Evolutionary conservation across 2,329 filamentous ascomycete species (phyloP).

Genomic region (Pseudopithomyces maydicus): DNA sequence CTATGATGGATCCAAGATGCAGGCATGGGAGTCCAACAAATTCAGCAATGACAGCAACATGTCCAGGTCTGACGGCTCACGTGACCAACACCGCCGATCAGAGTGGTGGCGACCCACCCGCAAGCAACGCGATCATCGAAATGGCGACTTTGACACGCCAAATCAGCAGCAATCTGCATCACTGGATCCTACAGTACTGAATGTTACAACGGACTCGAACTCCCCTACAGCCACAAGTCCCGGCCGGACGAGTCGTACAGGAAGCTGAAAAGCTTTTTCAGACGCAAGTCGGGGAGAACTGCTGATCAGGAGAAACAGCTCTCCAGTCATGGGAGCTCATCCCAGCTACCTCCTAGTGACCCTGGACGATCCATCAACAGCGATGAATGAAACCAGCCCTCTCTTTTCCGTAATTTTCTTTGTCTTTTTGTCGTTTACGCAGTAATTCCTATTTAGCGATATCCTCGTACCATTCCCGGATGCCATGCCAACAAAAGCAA

Average conservation of each 20-base stretch:
- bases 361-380: slow-evolving; percentile 40
- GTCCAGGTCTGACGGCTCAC: slow-evolving; percentile 35
- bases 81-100: slow-evolving; percentile 31
- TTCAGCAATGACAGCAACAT: slow-evolving; percentile 35
- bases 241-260: slow-evolving; percentile 32
- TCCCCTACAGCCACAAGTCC: slow-evolving; percentile 31
- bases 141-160: slow-evolving; percentile 32
- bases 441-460: slow-evolving; percentile 21
- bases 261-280: slow-evolving; percentile 45
- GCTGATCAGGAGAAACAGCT: slow-evolving; percentile 40
- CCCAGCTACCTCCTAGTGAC: slow-evolving; percentile 42
- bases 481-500: slow-evolving; percentile 26
- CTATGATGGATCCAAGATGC: slow-evolving; percentile 35
- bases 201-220: slow-evolving; percentile 25
- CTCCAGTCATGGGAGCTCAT: slow-evolving; percentile 42
- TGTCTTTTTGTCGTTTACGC: neutral
- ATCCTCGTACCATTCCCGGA: slow-evolving; percentile 19
- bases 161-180: slow-evolving; percentile 31
- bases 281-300: slow-evolving; percentile 34
- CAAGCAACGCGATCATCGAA: slow-evolving; percentile 26
- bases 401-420: slow-evolving; percentile 10
- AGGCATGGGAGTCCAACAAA: slow-evolving; percentile 40
- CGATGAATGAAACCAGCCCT: slow-evolving; percentile 32
- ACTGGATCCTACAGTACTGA: slow-evolving; percentile 28
- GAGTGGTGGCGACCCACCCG: slow-evolving; percentile 45